phyloP scores from a whole-genome alignment of 139 green algal species.

The Haematococcus sp. region DNA sequence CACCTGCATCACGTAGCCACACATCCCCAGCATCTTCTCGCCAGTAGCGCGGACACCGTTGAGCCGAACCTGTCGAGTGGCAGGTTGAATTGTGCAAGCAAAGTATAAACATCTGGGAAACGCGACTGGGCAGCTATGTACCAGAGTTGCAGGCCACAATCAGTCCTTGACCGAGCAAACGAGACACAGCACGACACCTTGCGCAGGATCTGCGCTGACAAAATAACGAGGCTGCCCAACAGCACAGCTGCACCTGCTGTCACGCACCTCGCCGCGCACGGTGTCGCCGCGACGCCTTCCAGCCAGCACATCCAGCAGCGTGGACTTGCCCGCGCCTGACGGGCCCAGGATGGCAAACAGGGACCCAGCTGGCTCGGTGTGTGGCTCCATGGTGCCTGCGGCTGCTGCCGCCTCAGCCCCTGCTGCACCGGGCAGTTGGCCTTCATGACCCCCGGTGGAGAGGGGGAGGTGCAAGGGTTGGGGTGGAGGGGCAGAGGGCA shows the following conservation, averaged over 20 bases:
- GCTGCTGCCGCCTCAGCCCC: neutral
- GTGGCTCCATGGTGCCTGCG: conserved; percentile 9
- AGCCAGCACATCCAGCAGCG: conserved; percentile 62
- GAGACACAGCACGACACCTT: no score
- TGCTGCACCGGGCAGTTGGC: neutral
- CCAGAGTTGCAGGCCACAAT: no score
- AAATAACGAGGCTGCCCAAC: no score
- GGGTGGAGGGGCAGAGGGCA: neutral
- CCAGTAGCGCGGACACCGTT: conserved; percentile 39
- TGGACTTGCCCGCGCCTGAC: conserved; percentile 34
- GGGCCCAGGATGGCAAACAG: conserved; percentile 59
- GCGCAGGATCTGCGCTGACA: no score
- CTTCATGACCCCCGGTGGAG: no score
- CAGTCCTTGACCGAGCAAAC: no score
- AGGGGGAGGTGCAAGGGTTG: no score
- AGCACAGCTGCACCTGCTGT: conserved; percentile 8
- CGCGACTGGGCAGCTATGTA: no score
- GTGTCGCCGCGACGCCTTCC: conserved; percentile 33
- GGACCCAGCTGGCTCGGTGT: neutral
- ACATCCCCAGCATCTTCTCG: conserved; percentile 12
- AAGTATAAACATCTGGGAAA: no score
- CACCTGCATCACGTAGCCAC: conserved; percentile 56
- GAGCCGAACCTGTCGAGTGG: conserved; percentile 25
- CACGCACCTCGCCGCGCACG: conserved; percentile 31
- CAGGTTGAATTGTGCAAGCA: no score